Evolutionary conservation across 2,329 filamentous ascomycete species (phyloP).

Genomic region (Penicillium expansum): DNA sequence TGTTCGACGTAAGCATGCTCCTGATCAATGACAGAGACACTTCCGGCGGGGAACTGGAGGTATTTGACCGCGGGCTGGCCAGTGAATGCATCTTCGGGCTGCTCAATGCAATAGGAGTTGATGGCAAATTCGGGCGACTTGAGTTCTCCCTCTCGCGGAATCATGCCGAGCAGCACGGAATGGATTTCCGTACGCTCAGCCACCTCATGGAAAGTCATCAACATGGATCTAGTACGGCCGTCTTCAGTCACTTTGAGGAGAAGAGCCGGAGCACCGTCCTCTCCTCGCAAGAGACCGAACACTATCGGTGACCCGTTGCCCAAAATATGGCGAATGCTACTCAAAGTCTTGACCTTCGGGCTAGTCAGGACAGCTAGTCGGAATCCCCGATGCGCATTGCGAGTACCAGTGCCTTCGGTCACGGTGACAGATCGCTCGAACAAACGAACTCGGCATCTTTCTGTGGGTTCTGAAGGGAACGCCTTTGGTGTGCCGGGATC

Average conservation of each 20-base stretch:
- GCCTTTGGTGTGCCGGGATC: conserved; percentile 68
- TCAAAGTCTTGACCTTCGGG: conserved; percentile 72
- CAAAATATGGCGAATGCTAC: conserved; percentile 70
- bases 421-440: conserved; percentile 71
- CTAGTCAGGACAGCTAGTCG: conserved; percentile 76
- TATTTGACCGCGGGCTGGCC: conserved; percentile 32
- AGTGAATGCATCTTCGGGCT: conserved; percentile 38
- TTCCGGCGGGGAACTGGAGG: conserved; percentile 38
- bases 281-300: conserved; percentile 73
- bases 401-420: conserved; percentile 68
- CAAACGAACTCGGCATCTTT: conserved; percentile 68
- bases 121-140: conserved; percentile 69
- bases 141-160: conserved; percentile 65
- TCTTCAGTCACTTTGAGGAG: conserved; percentile 68
- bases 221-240: conserved; percentile 65
- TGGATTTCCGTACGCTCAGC: conserved; percentile 70
- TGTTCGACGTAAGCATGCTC: conserved; percentile 56
- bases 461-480: conserved; percentile 73
- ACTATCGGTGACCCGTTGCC: conserved; percentile 65
- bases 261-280: conserved; percentile 66
- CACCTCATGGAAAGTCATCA: conserved; percentile 73
- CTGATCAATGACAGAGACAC: conserved; percentile 64
- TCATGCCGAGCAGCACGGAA: conserved; percentile 68
- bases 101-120: conserved; percentile 61
- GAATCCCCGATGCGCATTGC: conserved; percentile 74